These are phyloP conservation scores for Calonectria naviculata DNA, from an alignment of 2,329 filamentous ascomycete species.

Conservation along the genomic window DNA sequence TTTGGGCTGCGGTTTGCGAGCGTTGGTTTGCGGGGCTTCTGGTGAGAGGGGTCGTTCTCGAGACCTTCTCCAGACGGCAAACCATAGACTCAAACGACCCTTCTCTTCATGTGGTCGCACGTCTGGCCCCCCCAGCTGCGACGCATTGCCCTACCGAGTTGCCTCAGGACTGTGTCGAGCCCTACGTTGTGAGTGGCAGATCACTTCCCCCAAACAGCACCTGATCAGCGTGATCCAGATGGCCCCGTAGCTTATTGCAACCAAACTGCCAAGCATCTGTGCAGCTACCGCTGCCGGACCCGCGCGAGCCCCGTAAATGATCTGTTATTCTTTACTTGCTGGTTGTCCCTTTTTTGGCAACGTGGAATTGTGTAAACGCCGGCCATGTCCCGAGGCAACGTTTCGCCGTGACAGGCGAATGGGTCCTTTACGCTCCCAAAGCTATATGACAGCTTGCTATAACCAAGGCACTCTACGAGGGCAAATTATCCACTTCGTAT, in stretches of 20 bases:
- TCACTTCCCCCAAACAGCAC: conserved; percentile 10
- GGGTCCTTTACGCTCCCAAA: not conserved
- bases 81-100: too few species aligned
- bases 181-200: conserved; percentile 18
- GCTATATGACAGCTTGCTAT: conserved; percentile 13
- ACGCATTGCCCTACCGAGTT: not conserved
- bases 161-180: conserved; percentile 21
- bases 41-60: not conserved
- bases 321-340: not conserved
- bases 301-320: conserved; percentile 5
- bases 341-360: not conserved
- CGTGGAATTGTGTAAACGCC: not conserved
- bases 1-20: not conserved
- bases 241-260: conserved; percentile 20
- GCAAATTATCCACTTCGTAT: not conserved
- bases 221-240: conserved; percentile 19
- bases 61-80: not conserved
- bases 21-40: not conserved
- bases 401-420: conserved; percentile 9
- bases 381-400: not conserved
- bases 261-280: conserved; percentile 20
- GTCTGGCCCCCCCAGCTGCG: conserved; percentile 4
- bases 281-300: conserved; percentile 9
- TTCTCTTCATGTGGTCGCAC: not conserved
- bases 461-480: not conserved